A percentile compares a stretch with the other conserved stretches of the same genome.
Evolutionary conservation across 164 flowering plant species (phyloP).

Genomic region (Paratinospora sagittata): DNA sequence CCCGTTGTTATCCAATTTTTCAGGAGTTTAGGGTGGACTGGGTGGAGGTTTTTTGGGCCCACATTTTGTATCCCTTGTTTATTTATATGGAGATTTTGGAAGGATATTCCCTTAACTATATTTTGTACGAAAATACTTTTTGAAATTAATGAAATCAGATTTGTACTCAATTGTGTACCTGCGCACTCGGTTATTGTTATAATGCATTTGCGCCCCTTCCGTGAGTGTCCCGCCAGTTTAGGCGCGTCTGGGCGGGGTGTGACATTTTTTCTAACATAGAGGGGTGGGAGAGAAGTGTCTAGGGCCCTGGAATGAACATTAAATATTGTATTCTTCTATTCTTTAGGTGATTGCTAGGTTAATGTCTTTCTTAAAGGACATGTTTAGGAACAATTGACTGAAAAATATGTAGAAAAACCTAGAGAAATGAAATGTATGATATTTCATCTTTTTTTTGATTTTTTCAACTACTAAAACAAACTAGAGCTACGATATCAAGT

Average conservation of each 20-base stretch:
- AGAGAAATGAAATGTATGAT: background rate
- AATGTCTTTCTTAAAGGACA: background rate
- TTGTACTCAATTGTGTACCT: background rate
- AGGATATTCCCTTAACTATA: no score
- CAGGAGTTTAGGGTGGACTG: no score
- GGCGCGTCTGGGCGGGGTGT: no score
- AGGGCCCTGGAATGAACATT: background rate
- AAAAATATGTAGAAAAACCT: background rate
- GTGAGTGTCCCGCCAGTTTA: no score
- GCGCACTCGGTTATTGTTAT: background rate
- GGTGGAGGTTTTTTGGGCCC: no score
- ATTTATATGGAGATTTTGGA: no score
- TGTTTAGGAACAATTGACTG: background rate
- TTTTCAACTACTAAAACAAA: background rate
- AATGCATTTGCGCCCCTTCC: background rate
- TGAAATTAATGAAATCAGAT: no score
- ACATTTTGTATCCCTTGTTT: no score
- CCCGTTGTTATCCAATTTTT: no score
- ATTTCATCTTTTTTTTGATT: background rate
- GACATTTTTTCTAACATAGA: background rate
- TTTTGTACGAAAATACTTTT: no score
- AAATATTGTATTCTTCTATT: background rate
- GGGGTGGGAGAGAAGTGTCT: background rate
- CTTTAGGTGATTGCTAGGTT: background rate
- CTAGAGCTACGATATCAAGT: no score